Evolutionary conservation across 805 yeast species (phyloP), one percentile per base, ranked within the genome.

Genomic region (Yarrowia sp.): DNA sequence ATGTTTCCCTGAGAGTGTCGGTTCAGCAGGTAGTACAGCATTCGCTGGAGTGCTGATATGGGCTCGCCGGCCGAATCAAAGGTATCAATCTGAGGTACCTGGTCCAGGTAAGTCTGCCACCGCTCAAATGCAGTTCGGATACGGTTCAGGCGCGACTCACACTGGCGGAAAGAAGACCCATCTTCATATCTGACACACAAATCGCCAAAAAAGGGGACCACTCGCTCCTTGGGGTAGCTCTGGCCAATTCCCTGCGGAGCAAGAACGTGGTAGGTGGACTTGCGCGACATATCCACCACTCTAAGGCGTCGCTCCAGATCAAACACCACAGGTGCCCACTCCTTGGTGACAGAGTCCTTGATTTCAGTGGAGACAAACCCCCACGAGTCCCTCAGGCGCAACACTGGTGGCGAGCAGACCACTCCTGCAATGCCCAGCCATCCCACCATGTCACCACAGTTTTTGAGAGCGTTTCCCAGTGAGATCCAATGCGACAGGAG

Each of bases 241-340:
- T 83, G 82, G 40, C 97, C 97, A 68, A 93, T 80, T 11, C 96
- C 95, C 70, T 93, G 89, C 3, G 97, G 91, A 10, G 96, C 92
- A 79, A 90, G 82, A 30, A 92, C 85, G 76, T 87, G 89, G 68
- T 83, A 86, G 30, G 87, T 85, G 61, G 82, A 81, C 74, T 85
- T 82, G 64, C 81, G 82, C 41, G 84, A 80, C 4, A 85, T 78
- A 58, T 84, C 83, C 49, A 84, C 80, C 21, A 83, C 79, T 74
- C 89, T 79, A 56, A 87, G 82, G 69, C 95, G 81, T 71, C 95
- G 82, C 67, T 91, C 96, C 36, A 93, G 79, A 72, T 92, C 98
- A 76, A 89, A 90, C 9, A 90, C 87, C 24, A 93, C 96, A 1
- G 96, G 96, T 0, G 95, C 90, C 98, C 98, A 93, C 70, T 89